These are phyloP conservation scores for Mallotus japonicus DNA, from an alignment of 441 rosid genomes.

Conservation along the genomic window DNA sequence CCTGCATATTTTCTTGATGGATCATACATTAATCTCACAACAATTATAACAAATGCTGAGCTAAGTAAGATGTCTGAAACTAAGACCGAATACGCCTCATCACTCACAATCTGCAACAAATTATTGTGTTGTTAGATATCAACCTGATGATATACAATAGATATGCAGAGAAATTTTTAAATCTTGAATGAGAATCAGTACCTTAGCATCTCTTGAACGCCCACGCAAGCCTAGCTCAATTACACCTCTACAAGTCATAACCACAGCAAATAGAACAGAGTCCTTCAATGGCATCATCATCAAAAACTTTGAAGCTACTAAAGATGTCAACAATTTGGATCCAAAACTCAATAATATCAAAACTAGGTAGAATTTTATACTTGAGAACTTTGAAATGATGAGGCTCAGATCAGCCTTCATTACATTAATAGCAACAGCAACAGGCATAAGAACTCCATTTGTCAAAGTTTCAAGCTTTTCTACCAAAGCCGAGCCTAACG, in stretches of 20 bases:
- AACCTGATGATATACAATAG: too few species aligned
- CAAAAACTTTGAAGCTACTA: not conserved
- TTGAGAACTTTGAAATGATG: not conserved
- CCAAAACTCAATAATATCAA: not conserved
- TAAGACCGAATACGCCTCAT: not conserved
- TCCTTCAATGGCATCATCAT: not conserved
- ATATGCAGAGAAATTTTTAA: not conserved
- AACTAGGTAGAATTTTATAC: not conserved
- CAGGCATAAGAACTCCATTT: not conserved
- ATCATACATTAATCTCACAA: constrained; percentile 42
- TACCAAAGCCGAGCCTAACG: too few species aligned
- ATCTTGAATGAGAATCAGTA: constrained; percentile 5
- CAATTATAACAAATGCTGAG: constrained; percentile 26
- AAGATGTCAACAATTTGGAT: not conserved
- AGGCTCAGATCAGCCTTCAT: constrained; percentile 11
- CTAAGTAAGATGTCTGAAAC: constrained; percentile 7
- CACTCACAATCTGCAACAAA: constrained; percentile 18
- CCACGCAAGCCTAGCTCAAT: too few species aligned
- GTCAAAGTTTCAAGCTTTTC: too few species aligned
- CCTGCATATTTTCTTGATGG: constrained; percentile 50
- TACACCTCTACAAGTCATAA: too few species aligned
- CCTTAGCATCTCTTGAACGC: too few species aligned
- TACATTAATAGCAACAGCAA: not conserved
- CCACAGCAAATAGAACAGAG: not conserved
- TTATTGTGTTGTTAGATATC: too few species aligned